Evolutionary conservation across 306 rosid genomes (phyloP), one percentile per base, ranked within the genome.

Genomic region (Vigna angularis): DNA sequence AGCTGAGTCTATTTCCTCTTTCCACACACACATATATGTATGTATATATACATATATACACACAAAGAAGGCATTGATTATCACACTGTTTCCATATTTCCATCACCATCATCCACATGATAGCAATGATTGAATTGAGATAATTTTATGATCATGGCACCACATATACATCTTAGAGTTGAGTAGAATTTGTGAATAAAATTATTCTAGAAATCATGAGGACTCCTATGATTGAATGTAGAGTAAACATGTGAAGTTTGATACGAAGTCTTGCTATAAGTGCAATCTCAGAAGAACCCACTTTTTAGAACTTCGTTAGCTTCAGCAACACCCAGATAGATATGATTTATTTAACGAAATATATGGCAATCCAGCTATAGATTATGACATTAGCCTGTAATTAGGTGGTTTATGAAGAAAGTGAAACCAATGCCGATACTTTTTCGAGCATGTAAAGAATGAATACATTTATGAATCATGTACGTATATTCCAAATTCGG

Each of bases 331-430:
- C 4, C 75, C 73, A 28, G 32, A 28, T 70, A 32, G 32, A 64
- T 28, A 48, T 58, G 77, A 61, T 59, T 59, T 59, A 68, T 70
- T 42, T 48, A 57, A 70, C 59, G 26, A 67, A 34, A 68, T 58
- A 68, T 58, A 38, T 67, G 50, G 56, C n/a, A 64, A 84, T 63
- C 28, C 34, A 64, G 9, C 57, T 28, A 30, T 34, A 24, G 4
- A 36, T n/a, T 20, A 32, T 63, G 32, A 30, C 26, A 34, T 34
- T 63, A 32, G 47, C 8, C 0, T 36, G 24, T 47, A 59, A 11
- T n/a, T 40, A 70, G 8, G 10, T 30, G 32, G 61, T 67, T 57
- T 30, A 70, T 22, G 57, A 22, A 40, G 0, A 55, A 55, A 73
- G 50, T 17, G 20, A 48, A 62, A 61, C 30, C 56, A 59, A 83